These are phyloP conservation scores for Xanthoconium purpureum DNA, from an alignment of 768 basidiomycete species.

Conservation along the genomic window DNA sequence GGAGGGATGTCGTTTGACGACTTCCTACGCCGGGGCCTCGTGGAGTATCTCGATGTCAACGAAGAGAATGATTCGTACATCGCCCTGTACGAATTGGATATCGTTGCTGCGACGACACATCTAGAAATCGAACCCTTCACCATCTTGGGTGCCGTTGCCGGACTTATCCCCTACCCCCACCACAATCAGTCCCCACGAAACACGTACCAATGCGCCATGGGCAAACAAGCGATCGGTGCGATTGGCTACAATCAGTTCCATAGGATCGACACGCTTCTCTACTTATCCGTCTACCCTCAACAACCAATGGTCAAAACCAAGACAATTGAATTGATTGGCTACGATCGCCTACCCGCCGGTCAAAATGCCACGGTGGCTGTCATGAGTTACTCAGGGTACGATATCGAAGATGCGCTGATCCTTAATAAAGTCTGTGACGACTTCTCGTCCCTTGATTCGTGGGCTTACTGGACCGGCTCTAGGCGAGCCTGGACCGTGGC, in stretches of 20 bases:
- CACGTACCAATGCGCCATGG: slow-evolving; percentile 99
- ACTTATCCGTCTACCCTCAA: slow-evolving; percentile 96
- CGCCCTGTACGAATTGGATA: slow-evolving; percentile 88
- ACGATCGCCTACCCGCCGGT: slow-evolving; percentile 94
- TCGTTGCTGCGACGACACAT: slow-evolving; percentile 82
- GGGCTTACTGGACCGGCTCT: slow-evolving; percentile 5
- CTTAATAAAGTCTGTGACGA: slow-evolving; percentile 69
- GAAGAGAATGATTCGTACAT: slow-evolving; percentile 98
- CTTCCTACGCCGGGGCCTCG: slow-evolving; percentile 86
- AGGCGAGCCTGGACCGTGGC: slow-evolving; percentile 95
- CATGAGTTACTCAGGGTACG: slow-evolving; percentile 99
- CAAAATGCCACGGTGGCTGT: slow-evolving; percentile 98
- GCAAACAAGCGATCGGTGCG: slow-evolving; percentile 98
- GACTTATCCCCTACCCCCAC: slow-evolving; percentile 97
- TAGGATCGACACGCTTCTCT: slow-evolving; percentile 96
- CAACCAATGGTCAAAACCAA: slow-evolving; percentile 99
- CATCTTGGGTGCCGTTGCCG: slow-evolving; percentile 93
- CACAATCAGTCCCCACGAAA: slow-evolving; percentile 99
- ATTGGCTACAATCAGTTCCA: slow-evolving; percentile 98
- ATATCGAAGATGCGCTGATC: slow-evolving; percentile 98
- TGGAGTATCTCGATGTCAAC: slow-evolving; percentile 98
- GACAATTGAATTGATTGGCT: slow-evolving; percentile 95
- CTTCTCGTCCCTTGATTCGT: slow-evolving; percentile 2
- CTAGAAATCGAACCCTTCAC: slow-evolving; percentile 99
- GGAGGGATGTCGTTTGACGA: slow-evolving; percentile 85